Base-by-base conservation (phyloP, 2,329 filamentous ascomycete species). In the Fusarium vanettenii region DNA sequence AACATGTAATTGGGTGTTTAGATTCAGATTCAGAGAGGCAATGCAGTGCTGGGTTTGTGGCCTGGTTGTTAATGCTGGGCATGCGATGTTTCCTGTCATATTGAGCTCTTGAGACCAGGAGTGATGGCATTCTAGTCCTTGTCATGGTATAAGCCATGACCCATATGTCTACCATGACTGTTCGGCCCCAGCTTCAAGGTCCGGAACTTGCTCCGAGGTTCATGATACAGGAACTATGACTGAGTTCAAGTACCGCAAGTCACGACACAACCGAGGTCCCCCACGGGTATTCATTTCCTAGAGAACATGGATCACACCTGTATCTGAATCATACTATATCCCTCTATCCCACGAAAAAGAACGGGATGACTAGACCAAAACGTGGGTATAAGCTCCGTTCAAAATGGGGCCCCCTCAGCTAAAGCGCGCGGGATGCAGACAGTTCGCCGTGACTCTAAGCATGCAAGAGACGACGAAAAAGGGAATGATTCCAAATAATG, bases 1-100 rank as follows among this genome's bases (percentile, higher is more conserved):
- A n/a, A 66, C 60, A 60, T 75, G 71, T 64, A 72, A 68, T 65
- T 45, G 43, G 52, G 74, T 75, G 71, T 73, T 76, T 76, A 72
- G 73, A 74, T 57, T 52, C 56, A 60, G 45, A 68, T 61, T 31
- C 48, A 52, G 18, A 48, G 41, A 59, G 68, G 62, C 52, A 41
- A 41, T 50, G 73, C 31, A 66, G 45, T 69, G 29, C 43, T 62
- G 60, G 60, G 67, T 33, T 61, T n/a, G 9, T 61, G 16, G 9
- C 20, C n/a, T 35, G 29, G 48, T 13, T 64, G 48, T 18, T 55
- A 9, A 22, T 31, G 35, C 31, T 22, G 48, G 22, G 29, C 16
- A 39, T 22, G 25, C 20, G 37, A 27, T 29, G 20, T 25, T 20
- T 45, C 6, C 55, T 18, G 2, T 16, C 27, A 14, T 59, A 37